Conservation (phyloP, 306 rosid species). For the Luffa aegyptiaca region DNA sequence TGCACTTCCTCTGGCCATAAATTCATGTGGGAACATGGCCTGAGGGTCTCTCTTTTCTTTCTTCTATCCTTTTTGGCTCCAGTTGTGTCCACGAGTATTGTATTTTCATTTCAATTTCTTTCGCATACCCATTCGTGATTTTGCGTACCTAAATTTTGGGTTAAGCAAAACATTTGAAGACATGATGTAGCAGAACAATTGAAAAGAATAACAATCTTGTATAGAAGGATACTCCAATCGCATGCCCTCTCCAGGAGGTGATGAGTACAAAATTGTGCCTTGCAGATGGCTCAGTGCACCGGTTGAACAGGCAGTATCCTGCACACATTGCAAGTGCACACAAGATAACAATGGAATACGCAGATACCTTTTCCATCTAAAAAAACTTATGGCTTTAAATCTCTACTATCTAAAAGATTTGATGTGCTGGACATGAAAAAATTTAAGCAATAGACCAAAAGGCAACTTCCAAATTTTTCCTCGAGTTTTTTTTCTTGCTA, state of each 20-base stretch:
- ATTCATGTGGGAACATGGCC: background rate
- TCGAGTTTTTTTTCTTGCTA: too few relatives aligned
- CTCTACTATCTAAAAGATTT: background rate
- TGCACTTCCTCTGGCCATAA: background rate
- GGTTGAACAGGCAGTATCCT: slow-evolving; percentile 65
- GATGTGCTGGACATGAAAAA: background rate
- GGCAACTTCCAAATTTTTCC: background rate
- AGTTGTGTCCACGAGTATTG: background rate
- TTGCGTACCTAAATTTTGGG: slow-evolving; percentile 53
- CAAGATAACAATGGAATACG: background rate
- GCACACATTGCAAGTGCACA: slow-evolving; percentile 9
- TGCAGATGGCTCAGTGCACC: slow-evolving; percentile 67
- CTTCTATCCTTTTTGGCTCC: background rate
- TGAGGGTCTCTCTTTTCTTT: background rate
- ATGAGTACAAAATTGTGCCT: slow-evolving; percentile 69
- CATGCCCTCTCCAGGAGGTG: slow-evolving; percentile 80
- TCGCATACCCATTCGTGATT: slow-evolving; percentile 93
- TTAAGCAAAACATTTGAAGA: slow-evolving; percentile 34
- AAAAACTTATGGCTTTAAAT: background rate
- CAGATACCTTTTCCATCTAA: background rate
- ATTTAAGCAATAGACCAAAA: background rate
- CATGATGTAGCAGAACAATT: background rate
- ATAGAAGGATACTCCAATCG: slow-evolving; percentile 80
- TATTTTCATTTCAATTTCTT: slow-evolving; percentile 49
- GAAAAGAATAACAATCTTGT: background rate